Percentiles rank a stretch among this genome's conserved stretches.
Conservation (phyloP, 148 eudicot genomes). For the Heliosperma pusillum region DNA sequence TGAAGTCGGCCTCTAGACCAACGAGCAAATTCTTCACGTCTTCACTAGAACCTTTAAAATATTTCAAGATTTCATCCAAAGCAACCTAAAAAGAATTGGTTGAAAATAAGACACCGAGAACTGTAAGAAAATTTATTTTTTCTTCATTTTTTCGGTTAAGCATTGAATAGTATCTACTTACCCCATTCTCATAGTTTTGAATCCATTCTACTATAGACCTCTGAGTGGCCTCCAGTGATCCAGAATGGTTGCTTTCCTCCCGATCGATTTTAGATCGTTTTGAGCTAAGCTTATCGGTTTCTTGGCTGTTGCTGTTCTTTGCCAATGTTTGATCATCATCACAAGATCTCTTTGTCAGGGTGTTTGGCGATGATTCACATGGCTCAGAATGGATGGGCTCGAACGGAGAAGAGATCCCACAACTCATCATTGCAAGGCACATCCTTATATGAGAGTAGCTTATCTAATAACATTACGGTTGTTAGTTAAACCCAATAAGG, state of each 20-base stretch:
- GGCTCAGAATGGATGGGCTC: slow-evolving; percentile 27
- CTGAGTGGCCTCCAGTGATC: slow-evolving; percentile 44
- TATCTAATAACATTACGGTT: slow-evolving; percentile 35
- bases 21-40: slow-evolving; percentile 39
- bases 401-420: slow-evolving; percentile 38
- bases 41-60: slow-evolving; percentile 49
- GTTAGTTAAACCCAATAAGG: not conserved
- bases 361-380: slow-evolving; percentile 20
- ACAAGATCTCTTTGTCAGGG: slow-evolving; percentile 24
- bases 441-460: slow-evolving; percentile 54
- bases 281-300: slow-evolving; percentile 21
- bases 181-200: slow-evolving; percentile 50
- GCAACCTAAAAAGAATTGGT: slow-evolving; percentile 44
- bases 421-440: slow-evolving; percentile 49
- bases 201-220: slow-evolving; percentile 44
- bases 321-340: slow-evolving; percentile 13
- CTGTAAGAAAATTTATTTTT: not conserved
- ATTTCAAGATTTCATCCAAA: slow-evolving; percentile 43
- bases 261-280: slow-evolving; percentile 54
- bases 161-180: slow-evolving; percentile 27
- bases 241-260: slow-evolving; percentile 22
- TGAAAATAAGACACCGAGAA: not conserved
- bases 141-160: not conserved
- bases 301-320: slow-evolving; percentile 12
- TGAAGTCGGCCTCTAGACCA: slow-evolving; percentile 53